These are phyloP conservation scores for Candolleomyces eurysporus DNA, from an alignment of 768 basidiomycete genomes.

Conservation along the genomic window DNA sequence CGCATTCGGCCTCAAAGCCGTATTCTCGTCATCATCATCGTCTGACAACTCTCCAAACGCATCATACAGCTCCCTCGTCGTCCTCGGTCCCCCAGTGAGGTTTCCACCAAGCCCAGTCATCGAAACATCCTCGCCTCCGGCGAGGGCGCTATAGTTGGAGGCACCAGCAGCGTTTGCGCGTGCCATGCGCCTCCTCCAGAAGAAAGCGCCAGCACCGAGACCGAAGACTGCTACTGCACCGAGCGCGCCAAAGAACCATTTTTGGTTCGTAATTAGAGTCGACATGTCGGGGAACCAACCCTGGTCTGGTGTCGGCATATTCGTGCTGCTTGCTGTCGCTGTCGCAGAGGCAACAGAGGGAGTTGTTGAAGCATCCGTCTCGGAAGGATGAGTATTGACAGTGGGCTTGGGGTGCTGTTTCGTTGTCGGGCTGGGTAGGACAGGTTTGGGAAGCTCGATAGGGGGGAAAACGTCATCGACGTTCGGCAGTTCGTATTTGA, in stretches of 20 bases:
- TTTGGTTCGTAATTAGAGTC: constrained; percentile 68
- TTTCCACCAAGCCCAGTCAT: constrained; percentile 66
- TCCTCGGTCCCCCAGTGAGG: constrained; percentile 37
- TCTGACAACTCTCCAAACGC: constrained; percentile 92
- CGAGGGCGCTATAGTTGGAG: constrained; percentile 56
- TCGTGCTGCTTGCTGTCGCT: constrained; percentile 32
- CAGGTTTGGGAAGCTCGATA: constrained; percentile 33
- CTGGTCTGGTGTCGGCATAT: constrained; percentile 56
- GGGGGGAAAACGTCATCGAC: constrained; percentile 50
- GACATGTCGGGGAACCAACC: constrained; percentile 85
- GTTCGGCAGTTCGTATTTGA: constrained; percentile 55
- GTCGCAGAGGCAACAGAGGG: constrained; percentile 29
- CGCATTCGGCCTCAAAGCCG: constrained; percentile 45
- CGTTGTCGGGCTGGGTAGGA: constrained; percentile 37
- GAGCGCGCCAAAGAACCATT: constrained; percentile 90
- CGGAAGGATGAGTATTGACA: constrained; percentile 60
- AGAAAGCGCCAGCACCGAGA: constrained; percentile 66
- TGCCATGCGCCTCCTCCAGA: constrained; percentile 66
- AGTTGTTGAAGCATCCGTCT: constrained; percentile 51
- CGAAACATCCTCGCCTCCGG: constrained; percentile 60
- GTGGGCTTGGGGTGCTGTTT: constrained; percentile 84
- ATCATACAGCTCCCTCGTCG: constrained; percentile 90
- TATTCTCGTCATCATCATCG: constrained; percentile 75
- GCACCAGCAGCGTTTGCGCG: constrained; percentile 24
- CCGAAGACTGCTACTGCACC: constrained; percentile 77